Percentiles rank a stretch among this genome's conserved stretches.
phyloP scores from a whole-genome alignment of 352 stramenopile species.

The Globisporangium megalacanthum region DNA sequence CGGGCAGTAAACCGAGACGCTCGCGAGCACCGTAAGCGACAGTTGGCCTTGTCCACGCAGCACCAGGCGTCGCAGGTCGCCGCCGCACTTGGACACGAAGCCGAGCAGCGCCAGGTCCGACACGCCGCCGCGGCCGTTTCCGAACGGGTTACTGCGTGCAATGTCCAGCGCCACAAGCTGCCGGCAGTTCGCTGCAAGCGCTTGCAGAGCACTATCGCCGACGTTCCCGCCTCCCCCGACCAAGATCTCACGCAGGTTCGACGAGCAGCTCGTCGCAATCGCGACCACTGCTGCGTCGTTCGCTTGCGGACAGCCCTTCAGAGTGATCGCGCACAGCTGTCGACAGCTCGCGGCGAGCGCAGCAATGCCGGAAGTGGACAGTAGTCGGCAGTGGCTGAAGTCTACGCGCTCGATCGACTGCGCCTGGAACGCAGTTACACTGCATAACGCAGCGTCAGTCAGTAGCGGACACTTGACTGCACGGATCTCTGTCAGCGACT shows the following conservation, averaged over 20 bases:
- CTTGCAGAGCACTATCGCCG: slow-evolving; percentile 32
- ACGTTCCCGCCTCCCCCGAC: slow-evolving; percentile 45
- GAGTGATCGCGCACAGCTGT: slow-evolving; percentile 30
- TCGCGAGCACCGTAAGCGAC: slow-evolving; percentile 29
- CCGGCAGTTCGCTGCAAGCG: slow-evolving; percentile 33
- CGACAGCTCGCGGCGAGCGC: slow-evolving; percentile 21
- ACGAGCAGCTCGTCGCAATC: slow-evolving; percentile 29
- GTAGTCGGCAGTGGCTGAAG: slow-evolving; percentile 55
- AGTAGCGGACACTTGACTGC: slow-evolving; percentile 51
- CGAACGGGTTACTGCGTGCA: slow-evolving; percentile 62
- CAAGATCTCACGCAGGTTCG: slow-evolving; percentile 26
- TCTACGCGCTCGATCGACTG: slow-evolving; percentile 38
- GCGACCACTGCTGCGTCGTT: slow-evolving; percentile 29
- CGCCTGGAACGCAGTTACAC: slow-evolving; percentile 19
- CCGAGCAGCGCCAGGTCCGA: slow-evolving; percentile 38
- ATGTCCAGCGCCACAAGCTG: slow-evolving; percentile 43
- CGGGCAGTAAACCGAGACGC: slow-evolving; percentile 31
- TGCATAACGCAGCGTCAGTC: slow-evolving; percentile 30
- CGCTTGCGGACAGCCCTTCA: slow-evolving; percentile 55
- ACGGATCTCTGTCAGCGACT: slow-evolving; percentile 35
- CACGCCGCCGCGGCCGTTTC: slow-evolving; percentile 41
- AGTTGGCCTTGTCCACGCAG: slow-evolving; percentile 52
- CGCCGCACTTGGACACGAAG: slow-evolving; percentile 38
- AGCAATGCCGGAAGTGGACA: slow-evolving; percentile 31
- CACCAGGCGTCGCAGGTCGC: slow-evolving; percentile 30